A percentile compares a stretch with the other conserved stretches of the same genome.
phyloP scores from a whole-genome alignment of 306 rosid species.

The Hippophae gyantsensis region DNA sequence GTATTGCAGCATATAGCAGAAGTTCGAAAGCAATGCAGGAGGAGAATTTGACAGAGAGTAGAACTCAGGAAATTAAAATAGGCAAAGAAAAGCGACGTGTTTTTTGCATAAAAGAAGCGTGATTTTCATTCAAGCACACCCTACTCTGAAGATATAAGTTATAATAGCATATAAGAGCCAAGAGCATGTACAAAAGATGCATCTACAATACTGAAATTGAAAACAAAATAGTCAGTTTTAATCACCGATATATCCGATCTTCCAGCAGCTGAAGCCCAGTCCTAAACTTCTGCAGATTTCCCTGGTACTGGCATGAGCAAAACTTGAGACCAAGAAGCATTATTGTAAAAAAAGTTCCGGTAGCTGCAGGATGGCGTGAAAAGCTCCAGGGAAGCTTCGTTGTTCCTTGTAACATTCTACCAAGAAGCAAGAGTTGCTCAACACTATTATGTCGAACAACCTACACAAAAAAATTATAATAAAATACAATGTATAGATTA shows the following conservation, averaged over 20 bases:
- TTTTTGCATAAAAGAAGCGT: neutral
- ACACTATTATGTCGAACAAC: slow-evolving; percentile 87
- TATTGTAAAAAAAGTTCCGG: slow-evolving; percentile 87
- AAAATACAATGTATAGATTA: neutral
- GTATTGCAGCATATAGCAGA: neutral
- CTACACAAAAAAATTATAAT: slow-evolving; percentile 33
- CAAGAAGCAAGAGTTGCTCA: slow-evolving; percentile 94
- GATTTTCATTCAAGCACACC: neutral
- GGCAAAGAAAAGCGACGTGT: neutral
- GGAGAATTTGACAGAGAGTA: no score
- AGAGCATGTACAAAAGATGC: slow-evolving; percentile 5
- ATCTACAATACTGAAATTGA: slow-evolving; percentile 16
- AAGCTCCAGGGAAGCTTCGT: slow-evolving; percentile 81
- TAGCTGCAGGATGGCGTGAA: slow-evolving; percentile 93
- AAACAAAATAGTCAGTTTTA: slow-evolving; percentile 4
- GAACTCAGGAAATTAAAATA: neutral
- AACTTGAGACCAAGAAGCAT: slow-evolving; percentile 97
- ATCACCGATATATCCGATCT: slow-evolving; percentile 81
- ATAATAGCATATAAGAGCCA: neutral
- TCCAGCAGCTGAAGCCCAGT: slow-evolving; percentile 87
- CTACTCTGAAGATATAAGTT: neutral
- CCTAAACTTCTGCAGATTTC: slow-evolving; percentile 72
- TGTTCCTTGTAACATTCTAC: slow-evolving; percentile 93
- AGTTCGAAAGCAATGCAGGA: neutral
- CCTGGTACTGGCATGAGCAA: slow-evolving; percentile 89